Evolutionary conservation across 257 asterid genomes (phyloP).

Genomic region (Thymus mandschuricus): DNA sequence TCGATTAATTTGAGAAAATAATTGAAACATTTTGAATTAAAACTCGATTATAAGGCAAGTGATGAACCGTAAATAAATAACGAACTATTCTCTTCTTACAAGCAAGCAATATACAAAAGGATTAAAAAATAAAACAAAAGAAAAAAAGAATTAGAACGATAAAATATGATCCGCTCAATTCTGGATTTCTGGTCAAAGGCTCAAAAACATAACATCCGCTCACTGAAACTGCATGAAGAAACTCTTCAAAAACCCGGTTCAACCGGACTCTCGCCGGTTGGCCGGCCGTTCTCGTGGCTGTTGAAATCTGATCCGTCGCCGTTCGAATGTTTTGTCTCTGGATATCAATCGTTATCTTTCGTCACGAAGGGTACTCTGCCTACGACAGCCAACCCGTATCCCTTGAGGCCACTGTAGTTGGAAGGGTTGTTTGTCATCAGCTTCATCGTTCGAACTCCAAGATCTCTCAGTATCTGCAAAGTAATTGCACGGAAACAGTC

Average conservation of each 20-base stretch:
- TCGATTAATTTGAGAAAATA: too few relatives aligned
- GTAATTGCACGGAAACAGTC: constrained; percentile 1
- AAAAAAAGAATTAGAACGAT: neutral
- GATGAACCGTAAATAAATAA: too few relatives aligned
- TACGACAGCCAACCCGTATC: constrained; percentile 79
- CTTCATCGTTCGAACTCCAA: constrained; percentile 93
- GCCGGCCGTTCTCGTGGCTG: constrained; percentile 36
- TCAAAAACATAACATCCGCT: neutral
- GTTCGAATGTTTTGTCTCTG: constrained; percentile 40
- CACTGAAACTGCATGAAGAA: neutral
- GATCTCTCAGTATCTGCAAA: constrained; percentile 88
- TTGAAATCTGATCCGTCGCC: constrained; percentile 53
- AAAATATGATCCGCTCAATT: neutral
- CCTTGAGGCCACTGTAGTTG: constrained; percentile 81
- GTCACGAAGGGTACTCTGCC: constrained; percentile 81
- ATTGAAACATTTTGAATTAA: too few relatives aligned
- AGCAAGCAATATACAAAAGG: neutral
- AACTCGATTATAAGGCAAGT: too few relatives aligned
- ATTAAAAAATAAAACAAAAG: too few relatives aligned
- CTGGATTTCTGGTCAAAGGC: neutral
- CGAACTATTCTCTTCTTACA: too few relatives aligned
- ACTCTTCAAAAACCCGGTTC: constrained; percentile 5
- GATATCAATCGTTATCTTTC: constrained; percentile 60
- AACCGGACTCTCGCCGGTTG: constrained; percentile 3
- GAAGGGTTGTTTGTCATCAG: constrained; percentile 97